These are phyloP conservation scores for Boletus huronensis DNA, from an alignment of 768 basidiomycete species.

Conservation along the genomic window DNA sequence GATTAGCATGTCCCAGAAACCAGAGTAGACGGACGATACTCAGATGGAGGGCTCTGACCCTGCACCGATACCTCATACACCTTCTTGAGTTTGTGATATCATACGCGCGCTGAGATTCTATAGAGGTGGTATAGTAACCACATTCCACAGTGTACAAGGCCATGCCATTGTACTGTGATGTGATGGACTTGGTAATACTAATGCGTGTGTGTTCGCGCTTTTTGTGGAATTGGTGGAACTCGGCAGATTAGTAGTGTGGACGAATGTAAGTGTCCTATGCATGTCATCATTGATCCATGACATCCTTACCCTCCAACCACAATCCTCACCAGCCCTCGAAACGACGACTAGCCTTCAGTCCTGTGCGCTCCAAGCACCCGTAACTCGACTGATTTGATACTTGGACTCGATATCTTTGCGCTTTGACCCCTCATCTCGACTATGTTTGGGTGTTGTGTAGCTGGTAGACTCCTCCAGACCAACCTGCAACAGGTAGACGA, in stretches of 20 bases:
- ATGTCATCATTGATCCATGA: slow-evolving; percentile 17
- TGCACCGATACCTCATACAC: slow-evolving; percentile 15
- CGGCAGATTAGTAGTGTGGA: slow-evolving; percentile 6
- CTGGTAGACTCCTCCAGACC: slow-evolving; percentile 75
- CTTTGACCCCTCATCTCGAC: neutral
- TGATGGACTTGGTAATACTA: neutral
- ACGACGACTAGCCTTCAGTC: neutral
- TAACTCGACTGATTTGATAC: neutral
- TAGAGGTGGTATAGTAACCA: slow-evolving; percentile 11
- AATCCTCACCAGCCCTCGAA: neutral
- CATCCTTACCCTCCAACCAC: slow-evolving; percentile 1
- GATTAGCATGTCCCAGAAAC: slow-evolving; percentile 21
- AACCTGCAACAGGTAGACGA: slow-evolving; percentile 79
- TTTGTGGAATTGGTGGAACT: slow-evolving; percentile 7
- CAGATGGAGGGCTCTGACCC: slow-evolving; percentile 4
- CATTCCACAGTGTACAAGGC: slow-evolving; percentile 3
- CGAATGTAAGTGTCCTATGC: neutral
- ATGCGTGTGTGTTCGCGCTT: no score
- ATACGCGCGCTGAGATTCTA: slow-evolving; percentile 3
- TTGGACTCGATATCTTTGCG: neutral
- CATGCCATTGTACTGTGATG: slow-evolving; percentile 1
- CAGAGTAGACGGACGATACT: slow-evolving; percentile 21
- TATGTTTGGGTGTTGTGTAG: slow-evolving; percentile 82
- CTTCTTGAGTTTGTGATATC: slow-evolving; percentile 4
- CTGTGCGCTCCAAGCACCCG: neutral